Evolutionary conservation across 2,329 filamentous ascomycete genomes (phyloP).

Genomic region (Cryphonectria nitschkei): DNA sequence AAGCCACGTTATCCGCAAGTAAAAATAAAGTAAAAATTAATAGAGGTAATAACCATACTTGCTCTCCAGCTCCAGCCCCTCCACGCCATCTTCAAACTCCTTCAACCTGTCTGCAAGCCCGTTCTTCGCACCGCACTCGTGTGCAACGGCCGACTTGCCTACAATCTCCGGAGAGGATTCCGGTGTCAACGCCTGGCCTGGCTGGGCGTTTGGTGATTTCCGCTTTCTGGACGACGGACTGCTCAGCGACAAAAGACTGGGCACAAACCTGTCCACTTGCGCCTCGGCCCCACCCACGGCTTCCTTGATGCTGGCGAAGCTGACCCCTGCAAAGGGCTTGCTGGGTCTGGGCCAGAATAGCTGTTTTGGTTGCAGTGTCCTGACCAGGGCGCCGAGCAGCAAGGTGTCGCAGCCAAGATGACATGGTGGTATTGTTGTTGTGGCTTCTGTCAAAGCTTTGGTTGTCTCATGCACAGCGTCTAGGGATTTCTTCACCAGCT

Average conservation of each 20-base stretch:
- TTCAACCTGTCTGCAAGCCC: slow-evolving; percentile 31
- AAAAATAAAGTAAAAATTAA: slow-evolving; percentile 10
- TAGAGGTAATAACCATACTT: slow-evolving; percentile 36
- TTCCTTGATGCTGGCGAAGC: slow-evolving; percentile 33
- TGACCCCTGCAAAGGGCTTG: slow-evolving; percentile 34
- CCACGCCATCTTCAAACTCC: slow-evolving; percentile 30
- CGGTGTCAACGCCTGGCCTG: slow-evolving; percentile 29
- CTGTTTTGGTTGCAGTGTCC: slow-evolving; percentile 35
- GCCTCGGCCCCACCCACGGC: slow-evolving; percentile 33
- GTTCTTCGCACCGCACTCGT: slow-evolving; percentile 30
- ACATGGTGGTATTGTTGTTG: slow-evolving; percentile 24
- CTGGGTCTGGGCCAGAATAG: slow-evolving; percentile 36
- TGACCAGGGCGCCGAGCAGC: slow-evolving; percentile 37
- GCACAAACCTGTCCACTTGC: slow-evolving; percentile 13
- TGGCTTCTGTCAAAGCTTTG: slow-evolving; percentile 31
- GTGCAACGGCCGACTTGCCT: slow-evolving; percentile 21
- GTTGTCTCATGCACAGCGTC: slow-evolving; percentile 32
- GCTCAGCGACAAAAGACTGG: slow-evolving; percentile 16
- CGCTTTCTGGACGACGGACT: slow-evolving; percentile 18
- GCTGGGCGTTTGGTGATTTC: slow-evolving; percentile 24
- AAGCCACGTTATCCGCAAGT: background rate
- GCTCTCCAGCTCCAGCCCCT: slow-evolving; percentile 37
- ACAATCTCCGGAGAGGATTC: slow-evolving; percentile 33
- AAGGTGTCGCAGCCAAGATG: slow-evolving; percentile 35
- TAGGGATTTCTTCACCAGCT: slow-evolving; percentile 33